Base-by-base conservation (phyloP, 148 eudicot species). In the Chenopodium quinoa region DNA sequence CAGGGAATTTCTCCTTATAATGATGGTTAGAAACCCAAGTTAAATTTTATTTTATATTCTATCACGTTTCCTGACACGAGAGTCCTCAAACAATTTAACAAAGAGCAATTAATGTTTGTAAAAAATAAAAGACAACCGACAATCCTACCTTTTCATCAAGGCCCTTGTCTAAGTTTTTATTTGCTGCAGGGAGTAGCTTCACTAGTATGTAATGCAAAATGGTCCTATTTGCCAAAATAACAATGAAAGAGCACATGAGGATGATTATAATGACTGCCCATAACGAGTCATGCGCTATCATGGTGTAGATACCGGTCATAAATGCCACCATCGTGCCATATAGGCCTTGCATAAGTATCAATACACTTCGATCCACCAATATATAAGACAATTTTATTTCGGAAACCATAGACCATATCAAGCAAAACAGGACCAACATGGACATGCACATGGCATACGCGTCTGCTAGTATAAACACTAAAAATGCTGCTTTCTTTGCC, bases 261-360 rank as follows among this genome's bases (percentile, higher is more conserved):
- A 67, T 29, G 50, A 79, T 50, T 9, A 78, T 44, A 12, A 78
- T 23, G 60, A 56, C 60, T 23, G 72, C 71, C 80, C 80, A 78
- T 20, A 78, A 66, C 0, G 72, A 63, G 46, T 23, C 14, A 23
- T 64, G 80, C 31, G 5, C 31, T n/a, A 78, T 64, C 27, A 65
- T 32, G 6, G 72, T 9, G 60, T 78, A 65, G 7, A 78, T 66
- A 4, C 80, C 80, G 17, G 80, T 66, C 72, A 78, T 78, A 65
- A 78, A 71, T 37, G 74, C 74, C 3, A 37, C 50, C 50, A 71
- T 71, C 2, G 74, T 71, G 14, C 50, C 74, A 27, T 78, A 78
- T 4, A 78, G 54, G 20, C 72, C 23, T 25, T 78, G 71, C 72
- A 63, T 23, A 3, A 78, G 72, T 25, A 78, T 37, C 31, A 78